Percentiles rank a stretch among this genome's conserved stretches.
Evolutionary conservation across 768 basidiomycete species (phyloP).

Genomic region (Mycena polygramma): DNA sequence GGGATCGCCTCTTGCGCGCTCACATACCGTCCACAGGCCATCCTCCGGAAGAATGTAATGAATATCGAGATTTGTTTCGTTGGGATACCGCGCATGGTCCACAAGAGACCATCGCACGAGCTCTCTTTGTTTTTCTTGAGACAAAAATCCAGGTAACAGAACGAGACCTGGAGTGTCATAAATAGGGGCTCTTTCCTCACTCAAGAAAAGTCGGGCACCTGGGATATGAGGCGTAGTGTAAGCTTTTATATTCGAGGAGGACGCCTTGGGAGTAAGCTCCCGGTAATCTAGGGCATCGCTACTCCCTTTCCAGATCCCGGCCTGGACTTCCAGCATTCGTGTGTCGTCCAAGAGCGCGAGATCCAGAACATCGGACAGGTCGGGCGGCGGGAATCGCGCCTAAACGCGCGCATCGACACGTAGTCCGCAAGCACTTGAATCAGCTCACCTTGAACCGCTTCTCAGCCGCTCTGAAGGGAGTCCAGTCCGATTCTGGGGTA

Average conservation of each 20-base stretch:
- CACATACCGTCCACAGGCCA: conserved; percentile 82
- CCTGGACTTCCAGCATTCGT: conserved; percentile 56
- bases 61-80: conserved; percentile 90
- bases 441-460: conserved; percentile 73
- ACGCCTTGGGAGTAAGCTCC: conserved; percentile 45
- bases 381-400: conserved; percentile 81
- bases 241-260: conserved; percentile 45
- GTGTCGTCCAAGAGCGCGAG: conserved; percentile 61
- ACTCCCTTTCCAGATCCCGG: conserved; percentile 63
- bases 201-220: conserved; percentile 55
- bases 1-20: conserved; percentile 51
- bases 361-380: conserved; percentile 79
- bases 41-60: conserved; percentile 84
- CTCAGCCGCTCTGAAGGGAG: conserved; percentile 82
- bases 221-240: conserved; percentile 68
- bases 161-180: conserved; percentile 75
- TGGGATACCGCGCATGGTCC: conserved; percentile 82
- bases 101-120: conserved; percentile 81
- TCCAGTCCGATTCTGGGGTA: conserved; percentile 68
- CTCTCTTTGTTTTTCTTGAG: conserved; percentile 70
- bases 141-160: conserved; percentile 81
- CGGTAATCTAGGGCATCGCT: conserved; percentile 51
- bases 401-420: background rate
- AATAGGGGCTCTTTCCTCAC: conserved; percentile 18
- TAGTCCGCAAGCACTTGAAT: background rate